Evolutionary conservation across 352 stramenopile genomes (phyloP).

Genomic region (Phytophthora tubulina): DNA sequence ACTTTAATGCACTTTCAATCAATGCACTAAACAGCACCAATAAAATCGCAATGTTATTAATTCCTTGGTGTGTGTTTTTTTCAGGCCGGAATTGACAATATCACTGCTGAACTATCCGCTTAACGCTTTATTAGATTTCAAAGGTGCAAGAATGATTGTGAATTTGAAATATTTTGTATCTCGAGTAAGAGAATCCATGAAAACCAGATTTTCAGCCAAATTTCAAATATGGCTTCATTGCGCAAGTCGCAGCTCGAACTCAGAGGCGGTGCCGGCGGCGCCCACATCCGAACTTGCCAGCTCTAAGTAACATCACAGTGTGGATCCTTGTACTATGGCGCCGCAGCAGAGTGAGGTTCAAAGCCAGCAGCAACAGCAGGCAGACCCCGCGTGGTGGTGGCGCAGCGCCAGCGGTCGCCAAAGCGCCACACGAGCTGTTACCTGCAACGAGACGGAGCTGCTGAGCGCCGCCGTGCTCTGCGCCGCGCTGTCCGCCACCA

Average conservation of each 20-base stretch:
- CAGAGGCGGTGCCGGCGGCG: background rate
- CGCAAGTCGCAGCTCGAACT: background rate
- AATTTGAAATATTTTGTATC: background rate
- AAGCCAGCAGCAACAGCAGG: constrained; percentile 10
- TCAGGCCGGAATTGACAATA: too few relatives aligned
- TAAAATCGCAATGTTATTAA: too few relatives aligned
- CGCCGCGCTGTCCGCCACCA: constrained; percentile 55
- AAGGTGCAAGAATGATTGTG: too few relatives aligned
- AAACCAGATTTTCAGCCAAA: constrained; percentile 12
- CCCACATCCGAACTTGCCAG: constrained; percentile 8
- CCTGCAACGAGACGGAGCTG: constrained; percentile 66
- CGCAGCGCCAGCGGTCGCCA: constrained; percentile 15
- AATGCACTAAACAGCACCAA: too few relatives aligned
- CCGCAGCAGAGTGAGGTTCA: constrained; percentile 16
- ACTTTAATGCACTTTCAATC: too few relatives aligned
- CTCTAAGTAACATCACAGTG: background rate
- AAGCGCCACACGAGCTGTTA: constrained; percentile 20
- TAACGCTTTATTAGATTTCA: too few relatives aligned
- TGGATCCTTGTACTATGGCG: constrained; percentile 12
- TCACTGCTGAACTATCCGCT: too few relatives aligned
- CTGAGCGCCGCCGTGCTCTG: constrained; percentile 80
- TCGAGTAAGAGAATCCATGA: constrained; percentile 9
- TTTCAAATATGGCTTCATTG: constrained; percentile 17
- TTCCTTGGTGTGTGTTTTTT: too few relatives aligned
- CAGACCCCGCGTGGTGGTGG: constrained; percentile 44